Evolutionary conservation across 495 filamentous ascomycete species (phyloP).

Genomic region (Penicillium tannophilum): DNA sequence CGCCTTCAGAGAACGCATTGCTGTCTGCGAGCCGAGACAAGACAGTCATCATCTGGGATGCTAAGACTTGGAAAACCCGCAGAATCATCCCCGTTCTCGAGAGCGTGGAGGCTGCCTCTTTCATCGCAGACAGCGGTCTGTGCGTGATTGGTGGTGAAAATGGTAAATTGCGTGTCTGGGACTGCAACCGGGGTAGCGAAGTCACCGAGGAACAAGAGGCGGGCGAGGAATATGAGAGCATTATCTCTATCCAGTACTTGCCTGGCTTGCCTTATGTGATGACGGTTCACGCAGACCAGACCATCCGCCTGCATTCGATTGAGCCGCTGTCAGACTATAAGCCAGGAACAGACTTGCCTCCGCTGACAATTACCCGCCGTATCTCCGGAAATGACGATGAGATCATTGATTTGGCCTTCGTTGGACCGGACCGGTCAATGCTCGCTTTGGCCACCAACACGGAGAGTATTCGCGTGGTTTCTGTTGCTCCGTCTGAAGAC

Average conservation of each 20-base stretch:
- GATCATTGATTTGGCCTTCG: constrained; percentile 88
- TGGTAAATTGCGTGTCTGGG: constrained; percentile 81
- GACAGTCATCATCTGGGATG: constrained; percentile 89
- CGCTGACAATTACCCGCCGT: constrained; percentile 60
- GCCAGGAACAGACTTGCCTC: constrained; percentile 40
- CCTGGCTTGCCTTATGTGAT: constrained; percentile 65
- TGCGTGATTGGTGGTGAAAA: constrained; percentile 87
- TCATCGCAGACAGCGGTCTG: constrained; percentile 66
- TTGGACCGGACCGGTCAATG: constrained; percentile 74
- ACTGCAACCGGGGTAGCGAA: constrained; percentile 72
- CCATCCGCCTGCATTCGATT: constrained; percentile 73
- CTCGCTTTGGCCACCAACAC: constrained; percentile 94
- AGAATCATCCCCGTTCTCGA: constrained; percentile 85
- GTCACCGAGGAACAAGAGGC: constrained; percentile 69
- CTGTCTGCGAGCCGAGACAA: constrained; percentile 93
- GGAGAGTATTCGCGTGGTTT: constrained; percentile 87
- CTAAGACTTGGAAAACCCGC: constrained; percentile 77
- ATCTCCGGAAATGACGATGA: constrained; percentile 98
- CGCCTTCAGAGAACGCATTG: constrained; percentile 67
- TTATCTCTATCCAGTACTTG: constrained; percentile 70
- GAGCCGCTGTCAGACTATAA: constrained; percentile 39
- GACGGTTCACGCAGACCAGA: constrained; percentile 88
- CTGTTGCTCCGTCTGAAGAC: constrained; percentile 50
- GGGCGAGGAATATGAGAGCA: constrained; percentile 72
- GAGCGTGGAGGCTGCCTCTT: constrained; percentile 79